Percentiles rank a stretch among this genome's conserved stretches.
These are phyloP conservation scores for Leccinum cinnamomeum DNA, from an alignment of 1,284 basidiomycete genomes.

Conservation along the genomic window DNA sequence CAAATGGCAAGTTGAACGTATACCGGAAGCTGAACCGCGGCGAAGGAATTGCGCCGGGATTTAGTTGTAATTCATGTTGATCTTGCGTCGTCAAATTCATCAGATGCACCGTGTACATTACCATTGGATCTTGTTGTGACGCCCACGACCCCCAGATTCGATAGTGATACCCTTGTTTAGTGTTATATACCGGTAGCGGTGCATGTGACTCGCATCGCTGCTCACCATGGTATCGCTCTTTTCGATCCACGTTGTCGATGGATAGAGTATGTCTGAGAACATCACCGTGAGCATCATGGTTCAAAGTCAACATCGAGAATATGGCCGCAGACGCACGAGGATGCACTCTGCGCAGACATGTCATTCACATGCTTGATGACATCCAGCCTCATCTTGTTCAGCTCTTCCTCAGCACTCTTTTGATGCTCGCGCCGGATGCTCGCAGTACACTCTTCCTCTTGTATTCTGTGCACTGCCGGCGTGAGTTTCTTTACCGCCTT, in stretches of 20 bases:
- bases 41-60: conserved; percentile 39
- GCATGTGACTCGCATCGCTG: not conserved
- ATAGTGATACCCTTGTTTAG: not conserved
- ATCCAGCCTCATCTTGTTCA: conserved; percentile 9
- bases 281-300: not conserved
- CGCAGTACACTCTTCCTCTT: not conserved
- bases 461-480: conserved; percentile 8
- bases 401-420: conserved; percentile 7
- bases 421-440: conserved; percentile 4
- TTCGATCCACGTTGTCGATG: conserved; percentile 8
- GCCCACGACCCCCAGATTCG: conserved; percentile 14
- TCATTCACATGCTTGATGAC: conserved; percentile 33
- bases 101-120: conserved; percentile 38
- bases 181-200: not conserved
- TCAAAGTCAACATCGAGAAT: not conserved
- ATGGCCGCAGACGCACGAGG: conserved; percentile 20
- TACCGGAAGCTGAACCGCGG: conserved; percentile 33
- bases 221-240: conserved; percentile 4
- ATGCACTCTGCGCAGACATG: conserved; percentile 3
- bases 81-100: conserved; percentile 44
- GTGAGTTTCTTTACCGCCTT: too few relatives aligned
- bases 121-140: conserved; percentile 25
- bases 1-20: conserved; percentile 39
- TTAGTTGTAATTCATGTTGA: conserved; percentile 41
- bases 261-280: conserved; percentile 16